Percentiles rank a stretch among this genome's conserved stretches.
These are phyloP conservation scores for Boletus fagicola DNA, from an alignment of 768 basidiomycete species.

Conservation along the genomic window DNA sequence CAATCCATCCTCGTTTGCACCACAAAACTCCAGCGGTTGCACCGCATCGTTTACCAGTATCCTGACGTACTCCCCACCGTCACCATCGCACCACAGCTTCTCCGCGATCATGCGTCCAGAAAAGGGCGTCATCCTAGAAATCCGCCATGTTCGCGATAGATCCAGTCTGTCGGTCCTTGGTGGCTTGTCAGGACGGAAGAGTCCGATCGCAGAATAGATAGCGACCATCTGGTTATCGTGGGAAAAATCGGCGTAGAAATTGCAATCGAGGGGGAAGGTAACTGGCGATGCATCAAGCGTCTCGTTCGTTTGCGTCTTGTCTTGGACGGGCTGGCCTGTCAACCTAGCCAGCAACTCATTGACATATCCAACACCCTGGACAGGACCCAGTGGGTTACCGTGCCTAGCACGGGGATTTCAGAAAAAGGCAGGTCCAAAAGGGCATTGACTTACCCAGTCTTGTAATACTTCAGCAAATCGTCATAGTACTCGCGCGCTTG, in stretches of 20 bases:
- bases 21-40: constrained; percentile 62
- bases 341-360: constrained; percentile 86
- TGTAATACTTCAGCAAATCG: constrained; percentile 79
- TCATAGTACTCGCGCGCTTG: constrained; percentile 62
- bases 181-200: constrained; percentile 39
- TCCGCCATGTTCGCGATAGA: constrained; percentile 46
- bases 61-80: constrained; percentile 51
- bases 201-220: constrained; percentile 64
- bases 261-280: constrained; percentile 73
- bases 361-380: constrained; percentile 84
- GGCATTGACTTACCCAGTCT: constrained; percentile 53
- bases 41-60: constrained; percentile 78
- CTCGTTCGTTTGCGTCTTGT: constrained; percentile 73
- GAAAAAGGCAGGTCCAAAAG: neutral
- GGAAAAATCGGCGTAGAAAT: constrained; percentile 77
- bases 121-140: constrained; percentile 69
- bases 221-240: constrained; percentile 87
- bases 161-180: constrained; percentile 23
- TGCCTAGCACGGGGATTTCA: constrained; percentile 42
- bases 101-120: constrained; percentile 73
- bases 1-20: constrained; percentile 49
- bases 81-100: constrained; percentile 47
- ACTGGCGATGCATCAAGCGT: constrained; percentile 64
- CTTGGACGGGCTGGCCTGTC: constrained; percentile 58
- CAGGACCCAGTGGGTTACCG: constrained; percentile 64